These are phyloP conservation scores for Rosellinia necatrix DNA, from an alignment of 2,329 filamentous ascomycete genomes.

Conservation along the genomic window DNA sequence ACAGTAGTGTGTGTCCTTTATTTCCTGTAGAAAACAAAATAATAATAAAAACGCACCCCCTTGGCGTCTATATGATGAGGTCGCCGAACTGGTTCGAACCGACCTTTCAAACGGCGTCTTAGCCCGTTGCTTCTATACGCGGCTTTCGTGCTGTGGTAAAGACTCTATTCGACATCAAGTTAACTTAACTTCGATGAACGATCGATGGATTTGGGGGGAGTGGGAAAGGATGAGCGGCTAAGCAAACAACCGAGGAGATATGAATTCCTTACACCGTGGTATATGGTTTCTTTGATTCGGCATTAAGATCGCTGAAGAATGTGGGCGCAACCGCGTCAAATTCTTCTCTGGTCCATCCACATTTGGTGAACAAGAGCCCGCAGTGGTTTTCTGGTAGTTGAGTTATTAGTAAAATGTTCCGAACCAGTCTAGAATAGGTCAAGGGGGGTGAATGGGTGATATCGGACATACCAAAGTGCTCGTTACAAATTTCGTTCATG, in stretches of 20 bases:
- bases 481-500: conserved; percentile 42
- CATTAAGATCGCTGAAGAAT: conserved; percentile 31
- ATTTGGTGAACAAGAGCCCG: conserved; percentile 34
- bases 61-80: no score
- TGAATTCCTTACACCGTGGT: conserved; percentile 35
- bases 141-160: conserved; percentile 40
- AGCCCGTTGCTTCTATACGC: conserved; percentile 21
- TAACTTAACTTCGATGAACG: conserved; percentile 1
- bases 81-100: no score
- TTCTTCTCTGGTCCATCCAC: conserved; percentile 35
- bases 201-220: not conserved
- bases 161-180: conserved; percentile 28
- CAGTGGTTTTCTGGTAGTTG: conserved; percentile 30
- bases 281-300: conserved; percentile 32
- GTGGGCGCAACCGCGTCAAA: conserved; percentile 33
- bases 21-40: no score
- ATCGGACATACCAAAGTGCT: conserved; percentile 41
- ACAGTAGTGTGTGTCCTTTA: no score
- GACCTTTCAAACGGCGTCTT: no score
- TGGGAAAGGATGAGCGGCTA: not conserved
- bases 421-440: not conserved
- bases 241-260: not conserved
- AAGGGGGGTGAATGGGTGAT: not conserved
- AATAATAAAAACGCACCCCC: no score
- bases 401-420: conserved; percentile 19